phyloP scores from a whole-genome alignment of 2,329 filamentous ascomycete species.

The Acrocalymma vagum region DNA sequence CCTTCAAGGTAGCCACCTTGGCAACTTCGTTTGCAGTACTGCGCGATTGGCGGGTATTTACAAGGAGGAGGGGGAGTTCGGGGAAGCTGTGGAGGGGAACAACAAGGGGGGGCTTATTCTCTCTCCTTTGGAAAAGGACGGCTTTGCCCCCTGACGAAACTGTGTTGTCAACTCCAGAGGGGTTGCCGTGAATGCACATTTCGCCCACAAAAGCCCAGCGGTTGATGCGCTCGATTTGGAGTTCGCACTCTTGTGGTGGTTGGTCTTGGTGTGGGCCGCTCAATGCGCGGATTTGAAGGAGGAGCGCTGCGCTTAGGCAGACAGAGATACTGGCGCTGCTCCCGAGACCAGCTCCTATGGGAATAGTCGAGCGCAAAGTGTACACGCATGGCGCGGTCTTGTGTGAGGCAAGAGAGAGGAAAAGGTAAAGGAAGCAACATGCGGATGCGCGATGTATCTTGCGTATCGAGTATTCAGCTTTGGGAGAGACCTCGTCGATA shows the following conservation, averaged over 20 bases:
- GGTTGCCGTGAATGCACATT: conserved; percentile 97
- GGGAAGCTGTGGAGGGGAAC: conserved; percentile 85
- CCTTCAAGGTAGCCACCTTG: conserved; percentile 80
- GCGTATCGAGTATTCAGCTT: conserved; percentile 72
- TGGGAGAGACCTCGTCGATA: conserved; percentile 73
- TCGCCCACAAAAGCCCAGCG: conserved; percentile 97
- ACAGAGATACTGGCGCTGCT: conserved; percentile 95
- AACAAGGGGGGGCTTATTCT: conserved; percentile 79
- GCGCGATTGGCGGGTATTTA: conserved; percentile 88
- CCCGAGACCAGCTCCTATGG: conserved; percentile 88
- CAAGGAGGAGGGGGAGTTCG: conserved; percentile 86
- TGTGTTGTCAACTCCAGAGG: conserved; percentile 96
- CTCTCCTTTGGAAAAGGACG: conserved; percentile 84
- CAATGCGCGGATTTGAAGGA: conserved; percentile 87
- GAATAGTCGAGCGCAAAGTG: conserved; percentile 91
- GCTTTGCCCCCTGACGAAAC: conserved; percentile 94
- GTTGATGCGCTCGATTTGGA: conserved; percentile 95
- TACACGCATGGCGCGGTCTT: conserved; percentile 85
- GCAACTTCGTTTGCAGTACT: conserved; percentile 86
- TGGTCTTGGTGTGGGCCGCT: conserved; percentile 93
- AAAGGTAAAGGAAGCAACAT: conserved; percentile 89
- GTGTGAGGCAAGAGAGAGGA: conserved; percentile 83
- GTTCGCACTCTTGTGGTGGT: conserved; percentile 82
- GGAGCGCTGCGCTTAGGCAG: conserved; percentile 82
- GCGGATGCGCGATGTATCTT: conserved; percentile 88